Percentiles rank a stretch among this genome's conserved stretches.
These are phyloP conservation scores for Rhodotorula sp. DNA, from an alignment of 1,284 basidiomycete species.

Conservation along the genomic window DNA sequence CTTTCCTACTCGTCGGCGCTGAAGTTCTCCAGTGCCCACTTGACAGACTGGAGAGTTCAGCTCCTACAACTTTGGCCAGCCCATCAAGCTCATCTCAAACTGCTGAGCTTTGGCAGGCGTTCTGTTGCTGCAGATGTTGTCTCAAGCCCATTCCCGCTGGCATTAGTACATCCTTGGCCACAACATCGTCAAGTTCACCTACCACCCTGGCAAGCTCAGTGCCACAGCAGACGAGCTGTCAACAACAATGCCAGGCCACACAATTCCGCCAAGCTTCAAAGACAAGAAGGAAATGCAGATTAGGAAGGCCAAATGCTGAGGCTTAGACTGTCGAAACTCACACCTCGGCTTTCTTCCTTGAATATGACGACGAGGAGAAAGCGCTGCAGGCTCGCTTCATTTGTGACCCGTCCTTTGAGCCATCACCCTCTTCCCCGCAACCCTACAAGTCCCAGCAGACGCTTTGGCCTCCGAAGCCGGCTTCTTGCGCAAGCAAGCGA, in stretches of 20 bases:
- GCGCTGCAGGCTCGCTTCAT: neutral
- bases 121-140: conserved; percentile 3
- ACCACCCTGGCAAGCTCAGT: neutral
- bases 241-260: neutral
- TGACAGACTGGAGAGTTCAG: conserved; percentile 11
- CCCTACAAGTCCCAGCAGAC: neutral
- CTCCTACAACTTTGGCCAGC: neutral
- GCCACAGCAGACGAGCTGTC: neutral
- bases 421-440: neutral
- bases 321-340: neutral
- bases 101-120: conserved; percentile 1
- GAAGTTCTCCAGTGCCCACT: conserved; percentile 8
- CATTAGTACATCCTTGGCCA: conserved; percentile 1
- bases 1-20: conserved; percentile 6
- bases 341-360: neutral
- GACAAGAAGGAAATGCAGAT: neutral
- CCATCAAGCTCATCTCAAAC: conserved; percentile 1
- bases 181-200: conserved; percentile 4
- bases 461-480: neutral
- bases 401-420: neutral
- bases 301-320: neutral
- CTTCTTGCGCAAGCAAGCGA: neutral
- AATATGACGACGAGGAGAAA: neutral
- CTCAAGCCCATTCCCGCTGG: conserved; percentile 1
- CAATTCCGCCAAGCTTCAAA: neutral